A percentile compares a stretch with the other conserved stretches of the same genome.
Evolutionary conservation across 192 early-diverging fungal species (phyloP).

Genomic region (Lunasporangiospora selenospora): DNA sequence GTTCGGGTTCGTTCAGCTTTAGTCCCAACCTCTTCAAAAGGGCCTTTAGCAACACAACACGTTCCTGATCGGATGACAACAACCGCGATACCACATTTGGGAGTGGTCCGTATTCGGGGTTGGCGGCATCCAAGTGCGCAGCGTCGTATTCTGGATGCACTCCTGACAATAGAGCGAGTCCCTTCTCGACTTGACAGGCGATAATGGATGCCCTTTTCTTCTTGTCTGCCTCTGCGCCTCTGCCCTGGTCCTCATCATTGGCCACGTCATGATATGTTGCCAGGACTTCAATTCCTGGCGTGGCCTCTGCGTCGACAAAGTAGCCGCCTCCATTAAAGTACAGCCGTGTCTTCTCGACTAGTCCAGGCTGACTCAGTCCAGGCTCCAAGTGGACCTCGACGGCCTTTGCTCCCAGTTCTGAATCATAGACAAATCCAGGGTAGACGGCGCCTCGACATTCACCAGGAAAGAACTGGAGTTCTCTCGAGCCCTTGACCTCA

Average conservation of each 20-base stretch:
- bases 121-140: constrained; percentile 53
- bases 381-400: constrained; percentile 6
- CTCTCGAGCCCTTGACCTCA: constrained; percentile 76
- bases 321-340: constrained; percentile 82
- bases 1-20: constrained; percentile 41
- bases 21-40: constrained; percentile 73
- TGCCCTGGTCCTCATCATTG: constrained; percentile 20
- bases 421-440: constrained; percentile 85
- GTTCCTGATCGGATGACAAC: constrained; percentile 51
- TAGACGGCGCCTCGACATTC: constrained; percentile 76
- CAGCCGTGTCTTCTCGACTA: constrained; percentile 27
- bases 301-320: constrained; percentile 56
- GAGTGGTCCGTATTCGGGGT: constrained; percentile 56
- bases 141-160: constrained; percentile 86
- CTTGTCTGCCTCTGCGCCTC: constrained; percentile 14
- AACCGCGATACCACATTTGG: constrained; percentile 57
- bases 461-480: constrained; percentile 75
- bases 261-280: constrained; percentile 10
- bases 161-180: constrained; percentile 76
- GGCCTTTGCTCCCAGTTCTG: constrained; percentile 28
- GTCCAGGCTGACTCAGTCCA: constrained; percentile 3
- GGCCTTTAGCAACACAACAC: constrained; percentile 62
- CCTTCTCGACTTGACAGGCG: constrained; percentile 68
- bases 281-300: constrained; percentile 44
- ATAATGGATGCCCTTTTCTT: constrained; percentile 67